phyloP scores from a whole-genome alignment of 208 protist genomes.

The Leishmania amazonensis region DNA sequence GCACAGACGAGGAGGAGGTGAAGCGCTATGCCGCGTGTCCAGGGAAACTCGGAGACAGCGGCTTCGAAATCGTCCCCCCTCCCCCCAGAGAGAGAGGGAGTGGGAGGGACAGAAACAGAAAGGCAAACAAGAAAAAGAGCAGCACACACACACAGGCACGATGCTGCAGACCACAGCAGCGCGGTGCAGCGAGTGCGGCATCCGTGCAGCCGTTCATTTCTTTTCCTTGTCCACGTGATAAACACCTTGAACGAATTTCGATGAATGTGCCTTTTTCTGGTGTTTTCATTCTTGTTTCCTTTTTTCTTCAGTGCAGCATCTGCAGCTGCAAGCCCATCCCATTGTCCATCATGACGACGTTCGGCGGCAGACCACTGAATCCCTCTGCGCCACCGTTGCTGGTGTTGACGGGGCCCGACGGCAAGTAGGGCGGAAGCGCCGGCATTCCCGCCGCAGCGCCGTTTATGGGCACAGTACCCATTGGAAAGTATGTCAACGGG shows the following conservation, averaged over 20 bases:
- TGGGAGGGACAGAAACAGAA: not conserved
- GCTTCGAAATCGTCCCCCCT: not conserved
- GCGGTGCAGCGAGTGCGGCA: not conserved
- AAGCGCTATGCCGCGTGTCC: not conserved
- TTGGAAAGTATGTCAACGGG: conserved; percentile 10
- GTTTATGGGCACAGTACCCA: not conserved
- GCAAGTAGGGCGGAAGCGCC: conserved; percentile 7
- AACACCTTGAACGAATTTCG: not conserved
- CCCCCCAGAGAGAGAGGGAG: not conserved
- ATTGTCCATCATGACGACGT: conserved; percentile 8
- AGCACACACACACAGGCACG: not conserved
- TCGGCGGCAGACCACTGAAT: conserved; percentile 4
- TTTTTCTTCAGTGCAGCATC: conserved; percentile 12
- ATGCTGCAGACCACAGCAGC: not conserved
- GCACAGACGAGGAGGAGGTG: not conserved
- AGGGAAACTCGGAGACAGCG: not conserved
- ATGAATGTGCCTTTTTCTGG: not conserved
- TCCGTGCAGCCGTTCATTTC: not conserved
- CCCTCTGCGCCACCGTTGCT: not conserved
- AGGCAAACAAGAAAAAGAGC: conserved; percentile 5
- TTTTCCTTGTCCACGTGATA: not conserved
- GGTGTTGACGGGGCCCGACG: not conserved
- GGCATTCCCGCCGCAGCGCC: conserved; percentile 1
- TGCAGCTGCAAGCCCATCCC: conserved; percentile 19
- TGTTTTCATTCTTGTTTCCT: not conserved